These are phyloP conservation scores for Taphrina betulina DNA, from an alignment of 1,139 yeast species.

Conservation along the genomic window DNA sequence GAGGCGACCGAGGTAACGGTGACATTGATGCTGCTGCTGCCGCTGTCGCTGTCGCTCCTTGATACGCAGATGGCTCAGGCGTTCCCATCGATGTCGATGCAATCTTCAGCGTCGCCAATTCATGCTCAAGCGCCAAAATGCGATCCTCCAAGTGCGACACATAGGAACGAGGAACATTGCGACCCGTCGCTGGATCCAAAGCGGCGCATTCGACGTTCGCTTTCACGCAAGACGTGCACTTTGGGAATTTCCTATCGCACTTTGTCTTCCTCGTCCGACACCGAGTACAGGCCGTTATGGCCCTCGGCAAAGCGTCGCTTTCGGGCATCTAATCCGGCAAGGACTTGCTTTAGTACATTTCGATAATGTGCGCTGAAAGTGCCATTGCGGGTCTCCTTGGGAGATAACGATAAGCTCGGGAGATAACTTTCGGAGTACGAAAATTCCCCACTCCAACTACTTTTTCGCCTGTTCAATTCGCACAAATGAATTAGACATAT, in stretches of 20 bases:
- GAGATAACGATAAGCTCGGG: too few species aligned
- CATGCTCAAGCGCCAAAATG: conserved; percentile 56
- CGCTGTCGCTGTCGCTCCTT: conserved; percentile 54
- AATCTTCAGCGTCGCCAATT: conserved; percentile 51
- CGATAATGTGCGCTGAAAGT: too few species aligned
- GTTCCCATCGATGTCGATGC: conserved; percentile 32
- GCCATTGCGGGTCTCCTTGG: too few species aligned
- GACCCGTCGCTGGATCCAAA: conserved; percentile 80
- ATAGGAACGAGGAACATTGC: conserved; percentile 77
- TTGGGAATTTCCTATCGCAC: conserved; percentile 81
- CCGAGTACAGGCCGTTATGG: conserved; percentile 64
- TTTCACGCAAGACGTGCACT: conserved; percentile 48
- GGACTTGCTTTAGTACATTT: too few species aligned
- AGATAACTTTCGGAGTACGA: too few species aligned
- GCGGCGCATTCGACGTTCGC: conserved; percentile 57
- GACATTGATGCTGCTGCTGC: conserved; percentile 65
- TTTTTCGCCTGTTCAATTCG: too few species aligned
- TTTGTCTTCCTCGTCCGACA: conserved; percentile 76
- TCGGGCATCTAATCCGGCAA: too few species aligned
- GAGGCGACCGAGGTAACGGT: conserved; percentile 76
- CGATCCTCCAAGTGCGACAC: conserved; percentile 70
- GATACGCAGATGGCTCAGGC: conserved; percentile 41
- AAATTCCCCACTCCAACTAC: too few species aligned
- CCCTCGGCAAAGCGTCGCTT: conserved; percentile 13
- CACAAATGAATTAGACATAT: too few species aligned